Evolutionary conservation across 768 basidiomycete species (phyloP).

Genomic region (Melanogaster broomeanus): DNA sequence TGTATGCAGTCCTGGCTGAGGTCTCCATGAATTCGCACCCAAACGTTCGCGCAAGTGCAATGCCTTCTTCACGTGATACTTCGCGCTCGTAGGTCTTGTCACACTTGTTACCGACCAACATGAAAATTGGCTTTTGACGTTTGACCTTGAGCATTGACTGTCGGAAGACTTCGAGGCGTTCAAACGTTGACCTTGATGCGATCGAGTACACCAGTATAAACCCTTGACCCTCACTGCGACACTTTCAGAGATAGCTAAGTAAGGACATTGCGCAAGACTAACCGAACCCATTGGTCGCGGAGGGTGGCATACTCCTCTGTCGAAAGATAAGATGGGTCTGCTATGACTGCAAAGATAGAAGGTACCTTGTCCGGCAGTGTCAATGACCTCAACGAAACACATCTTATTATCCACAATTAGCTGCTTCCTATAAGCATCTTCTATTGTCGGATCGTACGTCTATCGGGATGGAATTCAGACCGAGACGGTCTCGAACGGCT

Average conservation of each 20-base stretch:
- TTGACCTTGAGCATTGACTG: conserved; percentile 90
- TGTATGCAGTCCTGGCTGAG: conserved; percentile 92
- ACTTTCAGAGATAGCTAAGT: conserved; percentile 9
- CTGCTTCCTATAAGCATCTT: conserved; percentile 96
- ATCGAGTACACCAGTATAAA: conserved; percentile 97
- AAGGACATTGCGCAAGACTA: conserved; percentile 31
- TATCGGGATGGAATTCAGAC: conserved; percentile 31
- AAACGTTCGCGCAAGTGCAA: conserved; percentile 75
- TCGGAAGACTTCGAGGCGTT: conserved; percentile 86
- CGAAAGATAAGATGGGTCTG: conserved; percentile 19
- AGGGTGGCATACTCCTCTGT: conserved; percentile 96
- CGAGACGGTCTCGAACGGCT: conserved; percentile 7
- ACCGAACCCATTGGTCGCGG: conserved; percentile 98
- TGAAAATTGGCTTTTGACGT: conserved; percentile 81
- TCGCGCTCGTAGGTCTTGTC: conserved; percentile 92
- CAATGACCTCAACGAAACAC: conserved; percentile 96
- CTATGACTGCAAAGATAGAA: conserved; percentile 9
- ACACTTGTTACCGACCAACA: conserved; percentile 96
- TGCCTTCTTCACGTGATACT: conserved; percentile 89
- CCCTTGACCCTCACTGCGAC: conserved; percentile 88
- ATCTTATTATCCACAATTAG: conserved; percentile 92
- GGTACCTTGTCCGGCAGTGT: conserved; percentile 96
- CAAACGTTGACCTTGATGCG: conserved; percentile 89
- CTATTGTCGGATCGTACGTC: conserved; percentile 99
- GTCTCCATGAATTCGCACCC: conserved; percentile 96